Evolutionary conservation across 2,329 filamentous ascomycete genomes (phyloP).

Genomic region (Fusarium oligoseptatum): DNA sequence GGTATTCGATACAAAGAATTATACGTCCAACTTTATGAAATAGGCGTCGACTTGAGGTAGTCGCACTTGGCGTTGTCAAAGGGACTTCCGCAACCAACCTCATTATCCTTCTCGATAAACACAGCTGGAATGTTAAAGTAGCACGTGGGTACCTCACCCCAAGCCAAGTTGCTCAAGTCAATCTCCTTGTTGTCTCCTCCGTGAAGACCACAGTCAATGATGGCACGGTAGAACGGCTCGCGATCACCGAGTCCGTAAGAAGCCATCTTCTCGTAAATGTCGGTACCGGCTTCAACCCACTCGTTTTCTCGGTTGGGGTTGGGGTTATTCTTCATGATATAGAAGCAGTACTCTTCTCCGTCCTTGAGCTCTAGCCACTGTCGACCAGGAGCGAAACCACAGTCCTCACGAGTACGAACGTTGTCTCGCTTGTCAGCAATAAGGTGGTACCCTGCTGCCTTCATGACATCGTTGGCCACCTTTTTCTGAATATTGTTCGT

Average conservation of each 20-base stretch:
- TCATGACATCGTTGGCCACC: constrained; percentile 39
- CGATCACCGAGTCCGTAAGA: constrained; percentile 24
- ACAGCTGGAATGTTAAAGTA: constrained; percentile 28
- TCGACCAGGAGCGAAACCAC: constrained; percentile 18
- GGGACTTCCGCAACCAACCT: constrained; percentile 4
- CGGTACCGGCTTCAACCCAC: constrained; percentile 12
- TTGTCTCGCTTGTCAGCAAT: constrained; percentile 29
- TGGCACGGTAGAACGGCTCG: constrained; percentile 20
- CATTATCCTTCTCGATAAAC: constrained; percentile 20
- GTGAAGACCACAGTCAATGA: constrained; percentile 26
- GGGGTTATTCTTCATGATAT: constrained; percentile 17
- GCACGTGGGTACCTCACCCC: constrained; percentile 19
- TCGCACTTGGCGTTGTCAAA: constrained; percentile 1
- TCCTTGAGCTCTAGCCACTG: constrained; percentile 31
- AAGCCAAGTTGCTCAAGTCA: not conserved
- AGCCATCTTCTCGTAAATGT: constrained; percentile 31
- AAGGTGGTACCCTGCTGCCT: constrained; percentile 21
- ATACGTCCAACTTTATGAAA: not conserved
- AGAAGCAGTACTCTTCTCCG: constrained; percentile 34
- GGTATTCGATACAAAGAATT: not conserved
- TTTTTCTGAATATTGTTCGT: constrained; percentile 29
- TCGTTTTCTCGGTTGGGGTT: not conserved
- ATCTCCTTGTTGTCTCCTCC: not conserved
- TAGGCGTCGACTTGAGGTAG: constrained; percentile 12
- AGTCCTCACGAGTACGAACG: constrained; percentile 8